A percentile compares a stretch with the other conserved stretches of the same genome.
Evolutionary conservation across 2,329 filamentous ascomycete genomes (phyloP).

Genomic region (Microdochium bolleyi): DNA sequence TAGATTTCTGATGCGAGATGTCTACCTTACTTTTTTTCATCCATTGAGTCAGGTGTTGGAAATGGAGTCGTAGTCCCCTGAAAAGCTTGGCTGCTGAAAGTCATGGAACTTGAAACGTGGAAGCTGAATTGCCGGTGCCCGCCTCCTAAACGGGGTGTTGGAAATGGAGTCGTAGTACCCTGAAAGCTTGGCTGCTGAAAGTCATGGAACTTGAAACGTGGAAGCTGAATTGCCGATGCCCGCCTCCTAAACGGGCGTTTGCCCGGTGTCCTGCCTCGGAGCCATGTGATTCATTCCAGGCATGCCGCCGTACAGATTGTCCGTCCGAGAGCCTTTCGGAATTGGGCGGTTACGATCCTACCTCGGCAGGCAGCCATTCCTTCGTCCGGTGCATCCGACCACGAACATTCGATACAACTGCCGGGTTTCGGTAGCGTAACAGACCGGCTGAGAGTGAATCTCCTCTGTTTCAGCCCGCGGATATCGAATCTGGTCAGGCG

Average conservation of each 20-base stretch:
- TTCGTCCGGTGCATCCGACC: neutral
- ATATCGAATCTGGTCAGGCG: neutral
- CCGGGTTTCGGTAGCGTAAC: neutral
- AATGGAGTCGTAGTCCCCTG: neutral
- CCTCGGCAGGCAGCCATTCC: neutral
- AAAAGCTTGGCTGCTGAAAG: neutral
- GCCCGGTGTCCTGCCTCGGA: neutral
- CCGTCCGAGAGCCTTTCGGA: neutral
- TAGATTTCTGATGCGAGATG: neutral
- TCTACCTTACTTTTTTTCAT: neutral
- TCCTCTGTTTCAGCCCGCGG: neutral
- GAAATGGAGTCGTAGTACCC: too few relatives aligned
- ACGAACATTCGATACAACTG: neutral
- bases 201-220: too few relatives aligned
- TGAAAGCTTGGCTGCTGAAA: too few relatives aligned
- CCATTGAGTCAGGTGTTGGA: neutral
- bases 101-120: neutral
- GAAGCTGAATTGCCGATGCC: too few relatives aligned
- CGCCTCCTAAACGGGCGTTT: neutral
- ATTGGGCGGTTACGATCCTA: neutral
- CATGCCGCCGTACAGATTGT: neutral
- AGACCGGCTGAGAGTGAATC: neutral
- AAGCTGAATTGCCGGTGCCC: neutral
- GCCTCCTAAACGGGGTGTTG: neutral
- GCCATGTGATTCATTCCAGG: neutral